Percentiles rank a stretch among this genome's conserved stretches.
phyloP scores from a whole-genome alignment of 768 basidiomycete species.

The Boletus reticulatus region DNA sequence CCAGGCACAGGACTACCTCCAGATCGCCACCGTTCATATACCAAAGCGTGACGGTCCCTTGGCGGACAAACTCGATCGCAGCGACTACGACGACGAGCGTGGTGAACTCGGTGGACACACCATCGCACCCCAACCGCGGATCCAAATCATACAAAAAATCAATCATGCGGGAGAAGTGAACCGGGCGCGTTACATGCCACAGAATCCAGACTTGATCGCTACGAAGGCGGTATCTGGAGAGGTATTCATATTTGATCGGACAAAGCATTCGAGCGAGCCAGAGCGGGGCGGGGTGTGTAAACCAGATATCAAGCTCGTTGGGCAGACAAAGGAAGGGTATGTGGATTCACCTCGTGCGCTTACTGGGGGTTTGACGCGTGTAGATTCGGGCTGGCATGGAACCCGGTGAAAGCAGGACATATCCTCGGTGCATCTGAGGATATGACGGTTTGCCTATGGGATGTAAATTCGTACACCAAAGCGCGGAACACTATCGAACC shows the following conservation, averaged over 20 bases:
- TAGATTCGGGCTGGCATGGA: constrained; percentile 96
- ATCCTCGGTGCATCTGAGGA: constrained; percentile 93
- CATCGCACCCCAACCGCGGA: constrained; percentile 78
- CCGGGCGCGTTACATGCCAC: constrained; percentile 97
- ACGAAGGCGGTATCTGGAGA: constrained; percentile 92
- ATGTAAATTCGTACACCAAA: constrained; percentile 86
- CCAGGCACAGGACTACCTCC: constrained; percentile 90
- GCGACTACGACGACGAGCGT: constrained; percentile 86
- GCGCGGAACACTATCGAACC: constrained; percentile 80
- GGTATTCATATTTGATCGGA: constrained; percentile 93
- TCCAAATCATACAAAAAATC: constrained; percentile 90
- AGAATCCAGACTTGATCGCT: constrained; percentile 95
- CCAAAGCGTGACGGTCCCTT: constrained; percentile 75
- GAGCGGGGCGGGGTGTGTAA: constrained; percentile 80
- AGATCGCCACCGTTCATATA: constrained; percentile 92
- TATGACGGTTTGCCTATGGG: constrained; percentile 96
- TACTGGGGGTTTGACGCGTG: constrained; percentile 4
- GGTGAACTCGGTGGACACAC: constrained; percentile 94
- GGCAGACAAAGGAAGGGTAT: constrained; percentile 92
- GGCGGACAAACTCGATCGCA: constrained; percentile 74
- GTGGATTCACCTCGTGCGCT: constrained; percentile 26
- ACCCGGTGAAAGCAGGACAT: constrained; percentile 75
- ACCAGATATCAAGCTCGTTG: constrained; percentile 88
- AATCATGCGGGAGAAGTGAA: constrained; percentile 97
- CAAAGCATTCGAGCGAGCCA: constrained; percentile 94